These are phyloP conservation scores for Ilex paraguariensis DNA, from an alignment of 305 asterid genomes.

Conservation along the genomic window DNA sequence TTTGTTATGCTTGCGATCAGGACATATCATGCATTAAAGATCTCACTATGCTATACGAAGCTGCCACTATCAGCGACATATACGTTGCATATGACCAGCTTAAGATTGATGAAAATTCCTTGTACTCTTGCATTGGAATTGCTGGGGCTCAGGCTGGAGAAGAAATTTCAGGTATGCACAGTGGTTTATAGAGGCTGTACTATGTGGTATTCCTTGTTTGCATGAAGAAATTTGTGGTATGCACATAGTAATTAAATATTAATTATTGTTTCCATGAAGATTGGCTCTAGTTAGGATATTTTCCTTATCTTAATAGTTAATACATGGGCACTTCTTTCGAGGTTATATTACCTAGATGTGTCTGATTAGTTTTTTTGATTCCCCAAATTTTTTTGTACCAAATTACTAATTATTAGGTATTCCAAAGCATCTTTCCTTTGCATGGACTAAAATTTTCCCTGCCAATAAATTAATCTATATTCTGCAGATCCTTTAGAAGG, in stretches of 20 bases:
- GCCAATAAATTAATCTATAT: slow-evolving; percentile 3
- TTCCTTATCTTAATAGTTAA: not conserved
- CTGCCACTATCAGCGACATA: slow-evolving; percentile 71
- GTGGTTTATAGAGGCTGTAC: not conserved
- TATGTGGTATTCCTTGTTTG: not conserved
- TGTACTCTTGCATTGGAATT: slow-evolving; percentile 91
- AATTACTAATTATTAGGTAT: too few relatives aligned
- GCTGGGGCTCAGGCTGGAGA: slow-evolving; percentile 93
- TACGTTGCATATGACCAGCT: slow-evolving; percentile 82
- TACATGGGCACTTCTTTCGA: not conserved
- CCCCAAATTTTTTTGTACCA: not conserved
- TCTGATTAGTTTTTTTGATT: not conserved
- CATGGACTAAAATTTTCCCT: slow-evolving; percentile 3
- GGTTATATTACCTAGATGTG: not conserved
- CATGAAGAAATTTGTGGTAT: too few relatives aligned
- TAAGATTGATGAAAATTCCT: slow-evolving; percentile 77
- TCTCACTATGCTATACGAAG: slow-evolving; percentile 68
- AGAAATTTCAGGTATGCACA: slow-evolving; percentile 49
- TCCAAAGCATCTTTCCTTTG: too few relatives aligned
- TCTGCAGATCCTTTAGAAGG: slow-evolving; percentile 45
- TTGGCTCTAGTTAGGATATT: not conserved
- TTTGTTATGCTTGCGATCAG: slow-evolving; percentile 24
- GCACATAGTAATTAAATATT: too few relatives aligned
- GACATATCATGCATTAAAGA: slow-evolving; percentile 93
- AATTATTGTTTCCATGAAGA: not conserved